phyloP scores from a whole-genome alignment of 345 rosid species.

The Salix udensis region DNA sequence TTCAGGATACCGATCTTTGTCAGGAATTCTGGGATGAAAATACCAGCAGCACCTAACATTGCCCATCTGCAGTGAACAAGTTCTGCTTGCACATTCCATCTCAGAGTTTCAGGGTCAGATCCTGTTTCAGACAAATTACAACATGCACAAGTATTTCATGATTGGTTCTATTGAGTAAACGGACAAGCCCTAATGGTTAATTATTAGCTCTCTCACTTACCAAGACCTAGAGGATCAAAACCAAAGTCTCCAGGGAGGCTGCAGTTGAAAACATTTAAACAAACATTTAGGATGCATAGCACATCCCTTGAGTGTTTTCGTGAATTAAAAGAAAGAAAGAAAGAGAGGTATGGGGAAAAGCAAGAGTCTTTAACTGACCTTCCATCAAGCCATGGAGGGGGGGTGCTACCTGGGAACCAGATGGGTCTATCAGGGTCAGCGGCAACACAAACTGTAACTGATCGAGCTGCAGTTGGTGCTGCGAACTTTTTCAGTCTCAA shows the following conservation, averaged over 20 bases:
- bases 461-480: slow-evolving; percentile 30
- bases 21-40: slow-evolving; percentile 88
- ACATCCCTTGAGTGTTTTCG: not conserved
- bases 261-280: slow-evolving; percentile 15
- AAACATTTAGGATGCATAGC: not conserved
- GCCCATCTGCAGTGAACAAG: slow-evolving; percentile 97
- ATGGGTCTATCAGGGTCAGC: slow-evolving; percentile 88
- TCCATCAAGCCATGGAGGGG: slow-evolving; percentile 97
- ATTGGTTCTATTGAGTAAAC: not conserved
- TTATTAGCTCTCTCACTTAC: slow-evolving; percentile 32
- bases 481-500: slow-evolving; percentile 43
- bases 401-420: slow-evolving; percentile 98
- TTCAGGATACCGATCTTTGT: slow-evolving; percentile 83
- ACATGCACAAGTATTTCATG: not conserved
- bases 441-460: slow-evolving; percentile 46
- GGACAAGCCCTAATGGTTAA: not conserved
- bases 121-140: slow-evolving; percentile 33
- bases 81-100: slow-evolving; percentile 88
- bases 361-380: slow-evolving; percentile 28
- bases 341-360: not conserved
- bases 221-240: slow-evolving; percentile 91
- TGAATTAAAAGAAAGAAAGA: not conserved
- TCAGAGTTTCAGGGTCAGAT: slow-evolving; percentile 86
- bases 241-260: slow-evolving; percentile 98
- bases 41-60: slow-evolving; percentile 96